Evolutionary conservation across 768 basidiomycete genomes (phyloP).

Genomic region (Podaxis pistillaris): DNA sequence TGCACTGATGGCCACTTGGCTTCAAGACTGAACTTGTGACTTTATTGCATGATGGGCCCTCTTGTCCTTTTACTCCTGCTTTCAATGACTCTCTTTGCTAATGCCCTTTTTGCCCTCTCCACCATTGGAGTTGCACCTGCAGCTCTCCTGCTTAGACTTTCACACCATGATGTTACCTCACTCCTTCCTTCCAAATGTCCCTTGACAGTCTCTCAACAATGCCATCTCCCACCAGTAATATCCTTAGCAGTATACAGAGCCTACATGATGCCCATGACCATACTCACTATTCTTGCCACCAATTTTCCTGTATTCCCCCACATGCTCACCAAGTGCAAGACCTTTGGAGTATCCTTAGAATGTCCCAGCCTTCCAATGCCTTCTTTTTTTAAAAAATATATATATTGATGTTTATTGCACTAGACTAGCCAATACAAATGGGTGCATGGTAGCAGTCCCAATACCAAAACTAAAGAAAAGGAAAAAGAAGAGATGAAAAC

Average conservation of each 20-base stretch:
- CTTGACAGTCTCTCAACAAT: conserved; percentile 19
- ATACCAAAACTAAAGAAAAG: too few species aligned
- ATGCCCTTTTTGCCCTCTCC: conserved; percentile 51
- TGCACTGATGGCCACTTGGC: conserved; percentile 52
- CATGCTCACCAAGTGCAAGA: conserved; percentile 86
- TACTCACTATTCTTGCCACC: conserved; percentile 89
- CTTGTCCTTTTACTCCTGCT: conserved; percentile 76
- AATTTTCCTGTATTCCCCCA: conserved; percentile 95
- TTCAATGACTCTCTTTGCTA: conserved; percentile 75
- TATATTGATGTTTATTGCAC: too few species aligned
- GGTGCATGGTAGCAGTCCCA: too few species aligned
- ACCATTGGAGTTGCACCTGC: conserved; percentile 46
- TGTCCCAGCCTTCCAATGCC: conserved; percentile 16
- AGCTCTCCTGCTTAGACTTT: conserved; percentile 43
- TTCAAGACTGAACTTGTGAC: conserved; percentile 36
- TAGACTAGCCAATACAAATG: too few species aligned
- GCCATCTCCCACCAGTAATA: conserved; percentile 50
- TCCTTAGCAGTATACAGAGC: conserved; percentile 87
- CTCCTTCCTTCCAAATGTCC: conserved; percentile 50
- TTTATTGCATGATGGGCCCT: conserved; percentile 57
- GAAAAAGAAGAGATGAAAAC: too few species aligned
- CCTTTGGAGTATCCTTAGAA: conserved; percentile 92
- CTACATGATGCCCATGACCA: conserved; percentile 94
- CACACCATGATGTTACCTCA: conserved; percentile 38
- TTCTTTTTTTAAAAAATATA: too few species aligned